phyloP scores from a whole-genome alignment of 805 yeast genomes.

The Candida nonsorbophila region DNA sequence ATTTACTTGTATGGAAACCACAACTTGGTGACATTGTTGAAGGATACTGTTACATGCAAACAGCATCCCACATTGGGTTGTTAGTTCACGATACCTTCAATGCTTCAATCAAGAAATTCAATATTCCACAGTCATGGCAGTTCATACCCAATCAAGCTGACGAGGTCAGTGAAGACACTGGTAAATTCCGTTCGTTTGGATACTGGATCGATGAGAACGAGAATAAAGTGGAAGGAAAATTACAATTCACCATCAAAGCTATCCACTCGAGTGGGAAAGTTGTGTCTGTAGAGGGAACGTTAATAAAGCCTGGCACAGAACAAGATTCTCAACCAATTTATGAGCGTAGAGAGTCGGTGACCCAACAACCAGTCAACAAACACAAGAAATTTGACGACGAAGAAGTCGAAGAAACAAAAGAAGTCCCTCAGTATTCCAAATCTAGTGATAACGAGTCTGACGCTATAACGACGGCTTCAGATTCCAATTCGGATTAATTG shows the following conservation, averaged over 20 bases:
- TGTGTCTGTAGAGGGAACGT: conserved; percentile 84
- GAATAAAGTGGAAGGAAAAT: conserved; percentile 73
- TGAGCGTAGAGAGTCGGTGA: conserved; percentile 22
- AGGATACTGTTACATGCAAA: conserved; percentile 86
- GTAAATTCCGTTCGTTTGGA: conserved; percentile 58
- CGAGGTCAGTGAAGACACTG: conserved; percentile 14
- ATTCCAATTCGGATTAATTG: conserved; percentile 10
- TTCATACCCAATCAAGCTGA: conserved; percentile 79
- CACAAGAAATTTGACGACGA: conserved; percentile 51
- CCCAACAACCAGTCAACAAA: conserved; percentile 14
- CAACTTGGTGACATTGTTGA: conserved; percentile 79
- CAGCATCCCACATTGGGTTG: conserved; percentile 91
- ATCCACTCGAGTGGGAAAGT: conserved; percentile 76
- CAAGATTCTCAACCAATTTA: conserved; percentile 52
- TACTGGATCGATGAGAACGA: conserved; percentile 82
- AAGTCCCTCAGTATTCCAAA: conserved; percentile 13
- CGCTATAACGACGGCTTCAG: conserved; percentile 17
- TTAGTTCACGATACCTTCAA: conserved; percentile 90
- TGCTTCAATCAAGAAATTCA: conserved; percentile 81
- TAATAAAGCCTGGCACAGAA: conserved; percentile 55
- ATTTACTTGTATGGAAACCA: conserved; percentile 86
- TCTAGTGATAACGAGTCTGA: conserved; percentile 17
- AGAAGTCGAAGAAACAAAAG: conserved; percentile 11
- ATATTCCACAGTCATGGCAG: conserved; percentile 82
- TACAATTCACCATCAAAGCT: conserved; percentile 67